A percentile compares a stretch with the other conserved stretches of the same genome.
These are phyloP conservation scores for Gossypium gossypioides DNA, from an alignment of 441 rosid genomes.

Conservation along the genomic window DNA sequence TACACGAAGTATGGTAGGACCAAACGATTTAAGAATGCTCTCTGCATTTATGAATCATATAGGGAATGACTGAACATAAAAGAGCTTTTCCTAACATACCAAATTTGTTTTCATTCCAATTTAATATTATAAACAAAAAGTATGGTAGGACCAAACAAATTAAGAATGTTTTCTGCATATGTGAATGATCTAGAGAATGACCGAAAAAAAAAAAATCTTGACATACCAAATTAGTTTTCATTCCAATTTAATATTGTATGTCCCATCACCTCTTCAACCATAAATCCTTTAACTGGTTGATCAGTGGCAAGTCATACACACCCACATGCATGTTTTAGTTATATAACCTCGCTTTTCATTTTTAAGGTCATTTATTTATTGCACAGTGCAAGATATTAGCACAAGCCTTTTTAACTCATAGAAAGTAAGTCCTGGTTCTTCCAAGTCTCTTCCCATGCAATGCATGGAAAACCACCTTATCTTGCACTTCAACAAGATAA, in stretches of 20 bases:
- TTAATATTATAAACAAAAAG: too few species aligned
- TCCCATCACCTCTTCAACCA: too few species aligned
- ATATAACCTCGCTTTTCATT: background rate
- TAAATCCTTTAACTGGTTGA: too few species aligned
- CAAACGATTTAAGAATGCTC: background rate
- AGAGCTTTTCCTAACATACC: too few species aligned
- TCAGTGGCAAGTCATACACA: background rate
- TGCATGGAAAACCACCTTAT: background rate
- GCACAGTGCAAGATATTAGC: background rate
- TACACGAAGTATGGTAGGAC: background rate
- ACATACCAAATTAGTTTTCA: too few species aligned
- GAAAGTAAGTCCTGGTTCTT: background rate
- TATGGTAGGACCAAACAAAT: too few species aligned
- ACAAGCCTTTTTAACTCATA: background rate
- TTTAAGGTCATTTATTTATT: background rate
- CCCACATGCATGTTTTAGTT: background rate
- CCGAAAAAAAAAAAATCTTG: too few species aligned
- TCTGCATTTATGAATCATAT: background rate
- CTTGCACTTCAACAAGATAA: background rate
- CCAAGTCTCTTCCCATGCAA: background rate
- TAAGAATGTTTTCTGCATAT: too few species aligned
- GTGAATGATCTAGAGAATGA: too few species aligned
- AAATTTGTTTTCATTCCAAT: too few species aligned
- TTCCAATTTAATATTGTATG: too few species aligned
- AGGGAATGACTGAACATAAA: too few species aligned